Percentiles rank a stretch among this genome's conserved stretches.
These are phyloP conservation scores for Macrolepiota fuliginosa DNA, from an alignment of 768 basidiomycete genomes.

Conservation along the genomic window DNA sequence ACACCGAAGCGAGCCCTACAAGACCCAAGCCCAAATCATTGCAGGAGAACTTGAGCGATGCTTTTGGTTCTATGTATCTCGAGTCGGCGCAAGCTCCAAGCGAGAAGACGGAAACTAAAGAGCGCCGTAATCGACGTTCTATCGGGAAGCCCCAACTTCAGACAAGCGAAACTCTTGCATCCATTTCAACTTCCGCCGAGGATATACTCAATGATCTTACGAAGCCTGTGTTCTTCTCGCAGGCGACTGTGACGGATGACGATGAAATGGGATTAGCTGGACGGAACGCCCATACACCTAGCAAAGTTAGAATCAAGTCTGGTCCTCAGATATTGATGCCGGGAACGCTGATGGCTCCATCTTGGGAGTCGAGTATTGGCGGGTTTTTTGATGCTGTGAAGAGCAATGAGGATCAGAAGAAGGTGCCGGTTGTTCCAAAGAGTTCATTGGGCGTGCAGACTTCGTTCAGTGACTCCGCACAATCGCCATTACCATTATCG, in stretches of 20 bases:
- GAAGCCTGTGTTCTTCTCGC: conserved; percentile 40
- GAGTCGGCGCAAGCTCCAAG: conserved; percentile 18
- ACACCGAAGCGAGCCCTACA: neutral
- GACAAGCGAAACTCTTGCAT: conserved; percentile 43
- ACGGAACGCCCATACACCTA: conserved; percentile 19
- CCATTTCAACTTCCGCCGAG: conserved; percentile 46
- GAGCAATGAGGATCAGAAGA: conserved; percentile 17
- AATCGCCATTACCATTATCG: conserved; percentile 17
- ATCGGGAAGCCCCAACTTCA: conserved; percentile 22
- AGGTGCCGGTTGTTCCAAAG: conserved; percentile 20
- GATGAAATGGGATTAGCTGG: conserved; percentile 11
- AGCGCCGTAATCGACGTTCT: conserved; percentile 27
- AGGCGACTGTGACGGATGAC: conserved; percentile 26
- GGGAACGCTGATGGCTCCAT: conserved; percentile 50
- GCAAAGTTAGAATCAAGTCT: conserved; percentile 19
- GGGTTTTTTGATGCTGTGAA: conserved; percentile 17
- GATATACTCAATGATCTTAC: conserved; percentile 45
- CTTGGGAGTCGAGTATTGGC: conserved; percentile 38
- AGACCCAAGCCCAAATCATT: neutral
- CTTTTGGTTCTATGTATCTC: conserved; percentile 47
- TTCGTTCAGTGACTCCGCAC: conserved; percentile 1
- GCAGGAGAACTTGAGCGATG: conserved; percentile 31
- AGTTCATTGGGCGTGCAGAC: conserved; percentile 10
- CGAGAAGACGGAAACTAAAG: conserved; percentile 32
- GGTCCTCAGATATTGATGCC: conserved; percentile 48